A percentile compares a stretch with the other conserved stretches of the same genome.
These are phyloP conservation scores for Penicillium cataractarum DNA, from an alignment of 495 filamentous ascomycete genomes.

Conservation along the genomic window DNA sequence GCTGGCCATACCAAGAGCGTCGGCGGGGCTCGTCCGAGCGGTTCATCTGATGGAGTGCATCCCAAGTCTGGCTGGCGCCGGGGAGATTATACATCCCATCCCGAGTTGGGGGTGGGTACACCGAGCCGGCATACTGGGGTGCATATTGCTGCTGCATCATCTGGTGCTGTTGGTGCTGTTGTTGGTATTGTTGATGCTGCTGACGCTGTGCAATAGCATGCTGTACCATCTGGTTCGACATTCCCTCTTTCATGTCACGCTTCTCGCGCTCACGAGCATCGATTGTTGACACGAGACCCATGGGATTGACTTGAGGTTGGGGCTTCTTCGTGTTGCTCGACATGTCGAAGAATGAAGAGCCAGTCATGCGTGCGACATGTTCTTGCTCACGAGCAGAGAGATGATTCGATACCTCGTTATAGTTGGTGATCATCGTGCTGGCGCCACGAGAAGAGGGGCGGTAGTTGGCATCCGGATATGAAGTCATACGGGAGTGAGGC, in stretches of 20 bases:
- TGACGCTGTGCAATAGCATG: constrained; percentile 78
- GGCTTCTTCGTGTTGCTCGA: constrained; percentile 54
- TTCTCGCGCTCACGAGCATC: constrained; percentile 76
- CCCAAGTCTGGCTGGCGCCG: constrained; percentile 47
- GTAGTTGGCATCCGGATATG: constrained; percentile 43
- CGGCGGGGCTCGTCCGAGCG: constrained; percentile 43
- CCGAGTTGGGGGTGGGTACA: constrained; percentile 26
- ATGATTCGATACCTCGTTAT: constrained; percentile 61
- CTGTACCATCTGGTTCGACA: constrained; percentile 73
- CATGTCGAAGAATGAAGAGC: constrained; percentile 77
- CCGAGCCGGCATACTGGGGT: constrained; percentile 23
- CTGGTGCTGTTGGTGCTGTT: constrained; percentile 36
- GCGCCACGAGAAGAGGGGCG: constrained; percentile 57
- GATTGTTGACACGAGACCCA: constrained; percentile 75
- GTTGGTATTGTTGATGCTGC: constrained; percentile 57
- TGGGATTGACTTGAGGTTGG: constrained; percentile 47
- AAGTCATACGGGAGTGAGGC: constrained; percentile 35
- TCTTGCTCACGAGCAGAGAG: constrained; percentile 94
- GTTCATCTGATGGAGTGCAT: constrained; percentile 42
- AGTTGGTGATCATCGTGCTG: constrained; percentile 44
- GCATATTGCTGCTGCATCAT: constrained; percentile 36
- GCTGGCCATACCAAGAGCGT: constrained; percentile 46
- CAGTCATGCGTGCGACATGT: constrained; percentile 85
- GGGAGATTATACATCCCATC: constrained; percentile 45
- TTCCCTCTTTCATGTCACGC: constrained; percentile 68